Evolutionary conservation across 139 green algal genomes (phyloP).

Genomic region (Chlorella vulgaris): DNA sequence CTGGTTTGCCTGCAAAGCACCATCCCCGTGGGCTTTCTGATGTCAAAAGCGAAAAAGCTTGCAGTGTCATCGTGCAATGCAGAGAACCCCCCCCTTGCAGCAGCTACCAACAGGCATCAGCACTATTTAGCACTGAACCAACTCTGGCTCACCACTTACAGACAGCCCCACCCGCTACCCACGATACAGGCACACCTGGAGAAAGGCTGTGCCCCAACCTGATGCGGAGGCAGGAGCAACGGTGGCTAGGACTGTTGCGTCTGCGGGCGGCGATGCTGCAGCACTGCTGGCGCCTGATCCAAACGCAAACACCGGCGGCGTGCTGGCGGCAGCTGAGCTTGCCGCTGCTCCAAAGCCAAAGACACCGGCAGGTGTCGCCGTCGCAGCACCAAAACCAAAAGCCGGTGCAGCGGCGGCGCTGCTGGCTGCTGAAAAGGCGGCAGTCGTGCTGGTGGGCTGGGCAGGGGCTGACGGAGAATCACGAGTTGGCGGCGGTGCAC

Average conservation of each 20-base stretch:
- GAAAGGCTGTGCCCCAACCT: conserved; percentile 39
- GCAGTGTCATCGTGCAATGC: too few relatives aligned
- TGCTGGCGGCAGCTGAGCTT: not conserved
- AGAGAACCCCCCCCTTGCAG: too few relatives aligned
- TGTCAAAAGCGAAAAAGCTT: too few relatives aligned
- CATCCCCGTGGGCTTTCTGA: not conserved
- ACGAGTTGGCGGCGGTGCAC: not conserved
- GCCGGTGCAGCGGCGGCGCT: not conserved
- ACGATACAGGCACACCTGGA: conserved; percentile 33
- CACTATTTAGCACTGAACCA: not conserved
- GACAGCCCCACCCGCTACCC: not conserved
- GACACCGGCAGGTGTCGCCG: too few relatives aligned
- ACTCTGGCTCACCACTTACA: not conserved
- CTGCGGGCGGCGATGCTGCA: not conserved
- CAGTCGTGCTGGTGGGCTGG: not conserved
- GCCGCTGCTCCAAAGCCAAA: conserved; percentile 12
- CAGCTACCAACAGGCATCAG: not conserved
- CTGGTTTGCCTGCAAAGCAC: conserved; percentile 29
- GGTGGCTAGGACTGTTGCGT: not conserved
- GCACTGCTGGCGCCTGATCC: not conserved
- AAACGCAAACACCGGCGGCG: not conserved
- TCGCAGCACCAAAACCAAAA: too few relatives aligned
- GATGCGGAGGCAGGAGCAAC: not conserved
- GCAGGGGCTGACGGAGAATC: not conserved
- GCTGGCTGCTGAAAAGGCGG: not conserved